Evolutionary conservation across 2,329 filamentous ascomycete genomes (phyloP).

Genomic region (Dryadomyces quercivorus): DNA sequence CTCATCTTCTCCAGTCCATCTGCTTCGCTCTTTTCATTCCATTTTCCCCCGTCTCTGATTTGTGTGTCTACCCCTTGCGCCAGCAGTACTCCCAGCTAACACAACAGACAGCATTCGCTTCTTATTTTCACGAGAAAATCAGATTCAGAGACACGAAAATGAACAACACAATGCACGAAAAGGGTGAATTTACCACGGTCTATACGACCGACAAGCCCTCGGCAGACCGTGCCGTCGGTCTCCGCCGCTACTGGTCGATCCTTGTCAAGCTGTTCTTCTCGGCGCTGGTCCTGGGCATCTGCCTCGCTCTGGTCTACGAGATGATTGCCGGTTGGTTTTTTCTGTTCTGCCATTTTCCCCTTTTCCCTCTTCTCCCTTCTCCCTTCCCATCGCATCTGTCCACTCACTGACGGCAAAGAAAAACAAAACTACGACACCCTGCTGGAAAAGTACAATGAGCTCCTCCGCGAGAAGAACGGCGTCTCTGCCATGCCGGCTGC

Average conservation of each 20-base stretch:
- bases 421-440: conserved; percentile 8
- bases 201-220: neutral
- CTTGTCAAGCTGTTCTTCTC: conserved; percentile 1
- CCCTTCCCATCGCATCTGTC: too few species aligned
- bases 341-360: neutral
- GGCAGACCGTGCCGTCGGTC: neutral
- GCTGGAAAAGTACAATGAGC: conserved; percentile 7
- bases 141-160: neutral
- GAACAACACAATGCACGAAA: neutral
- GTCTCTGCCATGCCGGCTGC: conserved; percentile 8
- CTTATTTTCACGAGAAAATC: too few species aligned
- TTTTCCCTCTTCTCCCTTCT: neutral
- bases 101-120: too few species aligned
- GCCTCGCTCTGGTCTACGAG: conserved; percentile 6
- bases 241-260: neutral
- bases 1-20: too few species aligned
- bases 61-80: too few species aligned
- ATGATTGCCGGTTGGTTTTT: neutral
- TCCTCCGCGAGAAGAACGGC: conserved; percentile 2
- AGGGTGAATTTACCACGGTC: conserved; percentile 2
- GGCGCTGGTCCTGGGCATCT: neutral
- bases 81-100: too few species aligned
- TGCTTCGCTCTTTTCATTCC: too few species aligned
- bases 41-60: too few species aligned
- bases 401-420: conserved; percentile 6